Base-by-base conservation (phyloP, 2,329 filamentous ascomycete genomes). In the Cladosporium oxysporum region DNA sequence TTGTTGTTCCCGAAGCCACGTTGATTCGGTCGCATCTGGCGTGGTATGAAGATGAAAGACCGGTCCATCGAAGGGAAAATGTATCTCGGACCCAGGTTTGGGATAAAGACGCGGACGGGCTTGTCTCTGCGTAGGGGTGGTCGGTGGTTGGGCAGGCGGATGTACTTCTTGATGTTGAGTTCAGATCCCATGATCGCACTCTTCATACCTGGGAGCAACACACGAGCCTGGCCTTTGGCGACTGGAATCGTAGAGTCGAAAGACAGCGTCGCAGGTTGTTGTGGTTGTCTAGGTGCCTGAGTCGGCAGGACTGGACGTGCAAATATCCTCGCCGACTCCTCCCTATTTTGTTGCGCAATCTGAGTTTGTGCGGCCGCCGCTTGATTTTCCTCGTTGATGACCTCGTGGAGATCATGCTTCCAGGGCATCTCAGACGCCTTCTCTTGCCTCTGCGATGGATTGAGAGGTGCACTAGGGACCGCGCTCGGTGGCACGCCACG, bases 11-110 rank as follows among this genome's bases (percentile, higher is more conserved):
- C 84, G 70, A 89, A 87, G 33, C 88, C 87, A 81, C 96, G 92
- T 77, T 96, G 93, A 76, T 97, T 97, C 16, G 95, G 95, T 71
- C 95, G 88, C 81, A 97, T 86, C 12, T 94, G 94, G 71, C 95
- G 87, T 14, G 95, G 95, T 67, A 99, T 99, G 80, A 99, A 99
- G 73, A 97, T 96, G 78, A 99, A 99, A 0, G 95, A 98, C 70
- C 95, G 85, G 73, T 97, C 93, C 57, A 87, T 84, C 2, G 93
- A 91, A 6, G 95, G 95, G 79, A 95, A 97, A 67, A 97, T 93
- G 78, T 97, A 97, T 69, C 91, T 88, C 41, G 92, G 91, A 14
- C 88, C 83, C 69, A 91, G 86, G 31, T 90, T 85, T 1, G 95
- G 94, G 50, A 99, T 83, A 10, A 93, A 97, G 71, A 99, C 92